Evolutionary conservation across 164 flowering plant genomes (phyloP), one percentile per base, ranked within the genome.

Genomic region (Magnolia kwangsiensis): DNA sequence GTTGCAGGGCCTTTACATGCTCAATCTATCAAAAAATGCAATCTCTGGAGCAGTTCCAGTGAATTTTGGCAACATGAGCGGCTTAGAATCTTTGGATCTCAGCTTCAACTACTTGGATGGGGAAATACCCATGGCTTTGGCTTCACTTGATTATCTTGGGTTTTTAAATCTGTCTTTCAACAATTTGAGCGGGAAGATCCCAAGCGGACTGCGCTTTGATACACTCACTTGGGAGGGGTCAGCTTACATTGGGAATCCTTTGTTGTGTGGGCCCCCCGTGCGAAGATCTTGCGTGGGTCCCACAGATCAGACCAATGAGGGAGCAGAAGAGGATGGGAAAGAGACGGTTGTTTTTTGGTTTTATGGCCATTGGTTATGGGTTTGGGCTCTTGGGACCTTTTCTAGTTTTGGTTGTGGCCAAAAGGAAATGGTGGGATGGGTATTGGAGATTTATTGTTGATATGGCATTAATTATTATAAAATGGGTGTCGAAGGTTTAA

Each of bases 141-240:
- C 83, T 50, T 65, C 29, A 14, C 50, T 81, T 9, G 71, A 78
- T 49, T 70, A 4, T 59, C 80, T 81, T 9, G 8, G 51, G 11
- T 0, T 0, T 20, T 29, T 81, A 27, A 61, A 78, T 63, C 51
- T 78, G 13, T 78, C 81, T 7, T 75, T 78, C 58, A 75, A 81
- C 67, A 75, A 78, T 63, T 78, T 81, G 66, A 81, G 76, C 29
- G 83, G 83, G 23, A 61, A 61, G 55, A 72, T 81, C 67, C 83
- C 83, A 49, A 29, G 45, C 50, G 76, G 74, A 7, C 2, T 3
- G 13, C 83, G 78, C 67, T 78, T 75, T 29, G 73, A 75, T 18
- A 75, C 78, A 31, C 29, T 81, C 51, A 61, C n/a, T 27, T 50
- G 14, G 51, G 78, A 78, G 16, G 76, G 78, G 16, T 49, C 69